Percentiles rank a stretch among this genome's conserved stretches.
phyloP scores from a whole-genome alignment of 495 filamentous ascomycete genomes.

The Xylaria telfairii region DNA sequence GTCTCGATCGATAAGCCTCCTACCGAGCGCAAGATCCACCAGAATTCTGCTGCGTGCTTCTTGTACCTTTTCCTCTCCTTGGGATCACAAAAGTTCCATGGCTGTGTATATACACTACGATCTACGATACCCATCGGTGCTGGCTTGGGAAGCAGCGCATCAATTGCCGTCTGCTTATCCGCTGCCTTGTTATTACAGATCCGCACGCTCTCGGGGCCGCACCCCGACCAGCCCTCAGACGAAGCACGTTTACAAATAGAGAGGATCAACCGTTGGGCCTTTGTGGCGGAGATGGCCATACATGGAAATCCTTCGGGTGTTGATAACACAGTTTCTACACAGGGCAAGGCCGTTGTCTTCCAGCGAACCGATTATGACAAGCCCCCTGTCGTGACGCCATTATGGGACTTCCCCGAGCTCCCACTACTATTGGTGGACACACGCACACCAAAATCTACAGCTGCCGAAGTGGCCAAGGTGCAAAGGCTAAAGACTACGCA shows the following conservation, averaged over 20 bases:
- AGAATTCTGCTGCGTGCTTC: conserved; percentile 79
- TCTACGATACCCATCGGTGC: conserved; percentile 94
- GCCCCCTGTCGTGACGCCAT: conserved; percentile 75
- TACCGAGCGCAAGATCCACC: conserved; percentile 77
- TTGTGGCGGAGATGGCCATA: conserved; percentile 94
- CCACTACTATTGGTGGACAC: conserved; percentile 91
- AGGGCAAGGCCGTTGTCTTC: conserved; percentile 92
- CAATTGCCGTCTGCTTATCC: conserved; percentile 88
- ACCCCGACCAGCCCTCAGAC: conserved; percentile 80
- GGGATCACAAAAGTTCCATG: conserved; percentile 74
- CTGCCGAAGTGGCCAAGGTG: conserved; percentile 85
- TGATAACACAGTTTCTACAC: conserved; percentile 94
- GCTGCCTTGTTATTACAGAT: conserved; percentile 87
- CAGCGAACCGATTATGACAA: conserved; percentile 77
- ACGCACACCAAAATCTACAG: conserved; percentile 78
- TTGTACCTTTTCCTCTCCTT: conserved; percentile 93
- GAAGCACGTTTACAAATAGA: conserved; percentile 87
- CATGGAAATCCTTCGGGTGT: conserved; percentile 96
- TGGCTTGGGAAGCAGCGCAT: conserved; percentile 90
- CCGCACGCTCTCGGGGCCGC: conserved; percentile 83
- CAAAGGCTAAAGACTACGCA: conserved; percentile 69
- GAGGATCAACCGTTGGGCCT: conserved; percentile 96
- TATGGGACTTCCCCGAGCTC: conserved; percentile 87
- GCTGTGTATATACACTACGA: conserved; percentile 87
- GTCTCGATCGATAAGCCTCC: conserved; percentile 70